Evolutionary conservation across 306 rosid genomes (phyloP), one percentile per base, ranked within the genome.

Genomic region (Prunus mume): DNA sequence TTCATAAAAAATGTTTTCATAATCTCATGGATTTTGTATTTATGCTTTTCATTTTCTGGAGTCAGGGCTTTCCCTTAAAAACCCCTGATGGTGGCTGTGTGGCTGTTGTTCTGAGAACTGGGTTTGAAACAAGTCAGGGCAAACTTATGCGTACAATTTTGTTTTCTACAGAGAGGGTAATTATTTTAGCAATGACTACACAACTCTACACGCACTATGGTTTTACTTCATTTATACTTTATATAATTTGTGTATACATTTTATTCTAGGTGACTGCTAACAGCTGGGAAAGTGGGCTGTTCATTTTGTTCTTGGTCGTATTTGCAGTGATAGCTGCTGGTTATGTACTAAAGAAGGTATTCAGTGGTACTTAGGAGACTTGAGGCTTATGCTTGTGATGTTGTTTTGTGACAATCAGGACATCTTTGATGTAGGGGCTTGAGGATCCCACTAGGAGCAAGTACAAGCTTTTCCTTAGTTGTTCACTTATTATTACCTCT

Each of bases 211-310:
- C 65, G 47, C 38, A 61, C 60, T 65, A 68, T 14, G 2, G 50
- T 34, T 69, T 32, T 15, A 65, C 28, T 75, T 56, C 30, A 51
- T 68, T 69, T 68, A 27, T 55, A 45, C 47, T 43, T 3, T 55
- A 45, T 25, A 20, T 57, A 68, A 45, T 81, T 15, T 58, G 45
- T 76, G 14, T 30, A 41, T 28, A 24, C 28, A 9, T 68, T 69
- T 27, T 72, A 34, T 60, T 50, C 12, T 79, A 96, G 99, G 99
- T 96, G 75, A 96, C 99, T 76, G 99, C 99, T 72, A 96, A 92
- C 90, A 96, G 99, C 87, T 96, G 99, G 99, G 99, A 96, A 90
- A 96, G 99, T 88, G 98, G 98, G 78, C 79, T 96, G 73, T 96
- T 96, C 86, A 96, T 96, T 78, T 74, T 91, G 65, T 96, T 96